Conservation (phyloP, 2,329 filamentous ascomycete genomes). For the Trichoderma atroviride region DNA sequence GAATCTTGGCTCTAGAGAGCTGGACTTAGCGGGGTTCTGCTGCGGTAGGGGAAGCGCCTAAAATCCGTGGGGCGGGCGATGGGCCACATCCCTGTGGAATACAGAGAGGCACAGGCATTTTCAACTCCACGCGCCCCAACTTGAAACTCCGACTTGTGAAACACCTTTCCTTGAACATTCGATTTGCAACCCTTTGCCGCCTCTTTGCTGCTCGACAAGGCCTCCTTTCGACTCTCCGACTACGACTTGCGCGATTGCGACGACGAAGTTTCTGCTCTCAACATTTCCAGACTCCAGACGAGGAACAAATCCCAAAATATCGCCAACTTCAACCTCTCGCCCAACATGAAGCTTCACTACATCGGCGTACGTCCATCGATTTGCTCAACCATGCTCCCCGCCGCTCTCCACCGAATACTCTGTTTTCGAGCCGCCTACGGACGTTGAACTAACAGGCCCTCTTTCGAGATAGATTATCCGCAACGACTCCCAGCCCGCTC, state of each 20-base stretch:
- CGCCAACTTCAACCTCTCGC: neutral
- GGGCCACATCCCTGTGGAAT: slow-evolving; percentile 8
- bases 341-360: slow-evolving; percentile 82
- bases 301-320: neutral
- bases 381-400: slow-evolving; percentile 23
- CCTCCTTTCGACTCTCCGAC: neutral
- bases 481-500: slow-evolving; percentile 74
- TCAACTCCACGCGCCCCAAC: neutral
- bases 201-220: neutral
- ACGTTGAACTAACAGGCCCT: slow-evolving; percentile 6
- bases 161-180: slow-evolving; percentile 1
- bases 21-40: slow-evolving; percentile 6
- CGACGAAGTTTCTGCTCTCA: neutral
- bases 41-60: slow-evolving; percentile 9
- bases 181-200: neutral
- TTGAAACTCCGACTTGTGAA: slow-evolving; percentile 21
- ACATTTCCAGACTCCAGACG: neutral
- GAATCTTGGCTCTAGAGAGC: neutral
- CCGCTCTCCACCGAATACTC: neutral
- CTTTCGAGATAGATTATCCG: slow-evolving; percentile 71
- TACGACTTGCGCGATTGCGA: neutral
- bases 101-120: neutral
- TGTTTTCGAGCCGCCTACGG: neutral
- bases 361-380: slow-evolving; percentile 68
- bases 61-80: slow-evolving; percentile 17